Conservation (phyloP, 1,284 basidiomycete species). For the Stygiomarasmius scandens region DNA sequence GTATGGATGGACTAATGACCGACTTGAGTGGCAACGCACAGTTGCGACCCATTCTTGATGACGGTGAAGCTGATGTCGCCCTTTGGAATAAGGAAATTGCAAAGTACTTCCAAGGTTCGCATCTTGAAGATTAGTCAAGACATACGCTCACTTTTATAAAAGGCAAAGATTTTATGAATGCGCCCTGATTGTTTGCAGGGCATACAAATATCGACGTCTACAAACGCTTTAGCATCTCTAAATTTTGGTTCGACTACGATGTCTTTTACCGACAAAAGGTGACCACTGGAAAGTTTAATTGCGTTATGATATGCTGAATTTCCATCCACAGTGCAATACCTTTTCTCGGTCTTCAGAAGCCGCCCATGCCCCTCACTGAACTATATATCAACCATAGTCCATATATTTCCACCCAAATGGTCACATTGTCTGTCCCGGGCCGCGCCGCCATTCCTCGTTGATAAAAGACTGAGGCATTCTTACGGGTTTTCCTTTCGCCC, state of each 20-base stretch:
- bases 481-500: background rate
- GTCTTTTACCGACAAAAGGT: conserved; percentile 92
- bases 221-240: conserved; percentile 95
- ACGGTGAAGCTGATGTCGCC: conserved; percentile 91
- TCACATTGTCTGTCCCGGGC: too few relatives aligned
- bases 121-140: background rate
- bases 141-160: conserved; percentile 9
- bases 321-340: conserved; percentile 92
- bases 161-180: conserved; percentile 96
- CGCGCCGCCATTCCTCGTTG: too few relatives aligned
- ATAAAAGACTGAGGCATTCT: too few relatives aligned
- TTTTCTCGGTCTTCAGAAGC: conserved; percentile 92
- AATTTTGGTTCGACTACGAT: conserved; percentile 89
- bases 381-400: too few relatives aligned
- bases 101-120: conserved; percentile 85
- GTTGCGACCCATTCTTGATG: conserved; percentile 86
- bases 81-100: conserved; percentile 98
- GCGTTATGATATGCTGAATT: too few relatives aligned
- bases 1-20: conserved; percentile 83
- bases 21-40: conserved; percentile 82
- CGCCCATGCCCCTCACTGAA: conserved; percentile 90
- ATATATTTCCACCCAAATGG: too few relatives aligned
- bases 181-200: conserved; percentile 94
- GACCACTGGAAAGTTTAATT: too few relatives aligned
- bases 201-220: conserved; percentile 96